Base-by-base conservation (phyloP, 2,329 filamentous ascomycete species). In the Calonectria naviculata region DNA sequence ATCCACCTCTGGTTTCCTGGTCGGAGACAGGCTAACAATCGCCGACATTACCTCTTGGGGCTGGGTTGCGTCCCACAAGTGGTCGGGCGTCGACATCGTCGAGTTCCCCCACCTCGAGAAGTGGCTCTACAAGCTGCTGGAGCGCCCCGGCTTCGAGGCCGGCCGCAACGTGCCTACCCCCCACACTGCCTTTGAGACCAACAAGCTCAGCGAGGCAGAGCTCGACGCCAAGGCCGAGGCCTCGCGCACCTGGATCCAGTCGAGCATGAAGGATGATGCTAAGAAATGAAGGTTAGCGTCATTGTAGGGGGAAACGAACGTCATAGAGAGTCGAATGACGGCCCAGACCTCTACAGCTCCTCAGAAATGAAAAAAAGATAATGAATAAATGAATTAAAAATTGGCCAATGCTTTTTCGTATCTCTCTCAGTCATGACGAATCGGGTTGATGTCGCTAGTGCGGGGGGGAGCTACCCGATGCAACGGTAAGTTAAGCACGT, bases 1-100 rank as follows among this genome's bases (percentile, higher is more conserved):
- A 78, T 88, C 87, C 6, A 80, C 82, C 3, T 89, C 87, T 0
- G 89, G 89, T 15, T 93, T 87, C 80, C 83, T 93, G 15, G 91
- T 93, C 52, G 93, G 93, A 41, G 90, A 94, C 80, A 90, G 90
- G 73, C 86, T 89, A 72, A 94, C 93, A 49, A 91, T 94, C 75
- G 94, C 94, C 2, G 95, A 98, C 81, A 93, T 98, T 71, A 87
- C 94, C 47, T 90, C 90, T 81, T 95, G 93, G 89, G 94, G 94
- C 29, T 97, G 95, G 94, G 88, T 96, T 5, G 87, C 91, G 5
- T 65, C 81, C 17, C 81, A 85, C 41, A 81, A 80, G 52, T 86
- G 84, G 84, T 75, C 82, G 3, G 84, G 84, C 41, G 61, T 86
- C 49, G 89, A 95, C 62, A 90, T 96, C 66, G 85, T 91, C 1